Percentiles rank a stretch among this genome's conserved stretches.
phyloP scores from a whole-genome alignment of 2,329 filamentous ascomycete species.

The Talaromyces sp. region DNA sequence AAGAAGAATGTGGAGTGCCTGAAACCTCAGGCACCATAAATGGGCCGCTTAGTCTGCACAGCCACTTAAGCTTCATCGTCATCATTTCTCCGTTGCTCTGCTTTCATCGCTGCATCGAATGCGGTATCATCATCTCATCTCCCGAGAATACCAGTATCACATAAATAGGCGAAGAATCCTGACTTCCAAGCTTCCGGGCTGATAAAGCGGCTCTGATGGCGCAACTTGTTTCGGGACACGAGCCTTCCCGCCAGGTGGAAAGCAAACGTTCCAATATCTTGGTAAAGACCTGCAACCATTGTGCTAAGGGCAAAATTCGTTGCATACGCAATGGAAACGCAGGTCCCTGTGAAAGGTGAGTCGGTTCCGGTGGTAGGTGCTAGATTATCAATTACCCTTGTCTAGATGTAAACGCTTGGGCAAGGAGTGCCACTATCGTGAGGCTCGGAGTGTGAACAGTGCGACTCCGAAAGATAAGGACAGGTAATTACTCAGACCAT shows the following conservation, averaged over 20 bases:
- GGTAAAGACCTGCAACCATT: slow-evolving; percentile 14
- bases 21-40: not conserved
- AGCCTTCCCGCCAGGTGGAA: not conserved
- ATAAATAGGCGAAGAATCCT: not conserved
- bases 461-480: not conserved
- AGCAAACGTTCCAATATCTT: not conserved
- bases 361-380: not conserved
- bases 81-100: not conserved
- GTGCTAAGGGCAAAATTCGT: slow-evolving; percentile 17
- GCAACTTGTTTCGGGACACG: not conserved
- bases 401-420: slow-evolving; percentile 30
- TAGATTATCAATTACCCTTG: not conserved
- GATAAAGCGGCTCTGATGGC: not conserved
- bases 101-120: not conserved
- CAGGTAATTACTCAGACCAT: not conserved
- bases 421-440: slow-evolving; percentile 30
- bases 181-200: not conserved
- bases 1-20: too few relatives aligned
- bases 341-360: slow-evolving; percentile 13
- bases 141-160: not conserved
- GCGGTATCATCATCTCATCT: not conserved
- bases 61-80: not conserved
- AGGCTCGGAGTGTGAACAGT: slow-evolving; percentile 19
- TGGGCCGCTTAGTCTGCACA: not conserved
- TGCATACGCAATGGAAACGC: slow-evolving; percentile 12